Conservation (phyloP, 1,284 basidiomycete species). For the Porogramme epimiltina region DNA sequence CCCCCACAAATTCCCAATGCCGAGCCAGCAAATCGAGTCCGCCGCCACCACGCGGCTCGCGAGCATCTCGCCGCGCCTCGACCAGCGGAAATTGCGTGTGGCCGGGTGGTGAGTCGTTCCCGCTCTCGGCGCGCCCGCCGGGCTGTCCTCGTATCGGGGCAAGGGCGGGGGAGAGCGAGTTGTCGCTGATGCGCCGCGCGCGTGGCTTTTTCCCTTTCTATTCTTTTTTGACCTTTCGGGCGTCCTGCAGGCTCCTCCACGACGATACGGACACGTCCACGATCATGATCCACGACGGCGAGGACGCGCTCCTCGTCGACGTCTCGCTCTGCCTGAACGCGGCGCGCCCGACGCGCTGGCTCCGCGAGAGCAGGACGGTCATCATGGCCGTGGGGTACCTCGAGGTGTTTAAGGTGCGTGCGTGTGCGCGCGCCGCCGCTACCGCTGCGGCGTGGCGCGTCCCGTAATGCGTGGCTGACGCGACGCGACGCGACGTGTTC, state of each 20-base stretch:
- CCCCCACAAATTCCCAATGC: too few relatives aligned
- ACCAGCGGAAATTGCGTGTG: slow-evolving; percentile 21
- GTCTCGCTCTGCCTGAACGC: slow-evolving; percentile 49
- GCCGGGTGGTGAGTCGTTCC: slow-evolving; percentile 19
- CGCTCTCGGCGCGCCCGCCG: too few relatives aligned
- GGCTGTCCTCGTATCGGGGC: too few relatives aligned
- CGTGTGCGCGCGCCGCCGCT: too few relatives aligned
- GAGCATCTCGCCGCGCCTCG: slow-evolving; percentile 14
- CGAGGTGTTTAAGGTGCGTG: slow-evolving; percentile 46
- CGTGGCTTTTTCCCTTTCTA: not conserved
- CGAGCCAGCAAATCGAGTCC: slow-evolving; percentile 21
- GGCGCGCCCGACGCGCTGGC: slow-evolving; percentile 41
- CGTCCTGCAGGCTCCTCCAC: slow-evolving; percentile 9
- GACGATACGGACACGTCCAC: slow-evolving; percentile 24
- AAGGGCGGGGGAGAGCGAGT: too few relatives aligned
- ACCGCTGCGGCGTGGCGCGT: not conserved
- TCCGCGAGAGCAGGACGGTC: slow-evolving; percentile 48
- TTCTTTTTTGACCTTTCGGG: not conserved
- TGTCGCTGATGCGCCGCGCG: not conserved
- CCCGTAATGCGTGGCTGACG: too few relatives aligned
- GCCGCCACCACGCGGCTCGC: slow-evolving; percentile 17
- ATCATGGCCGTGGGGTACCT: slow-evolving; percentile 58
- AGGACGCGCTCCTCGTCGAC: slow-evolving; percentile 53
- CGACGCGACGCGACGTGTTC: not conserved
- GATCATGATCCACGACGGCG: slow-evolving; percentile 48